Evolutionary conservation across 2,329 filamentous ascomycete species (phyloP).

Genomic region (Aspergillus spinulosporus): DNA sequence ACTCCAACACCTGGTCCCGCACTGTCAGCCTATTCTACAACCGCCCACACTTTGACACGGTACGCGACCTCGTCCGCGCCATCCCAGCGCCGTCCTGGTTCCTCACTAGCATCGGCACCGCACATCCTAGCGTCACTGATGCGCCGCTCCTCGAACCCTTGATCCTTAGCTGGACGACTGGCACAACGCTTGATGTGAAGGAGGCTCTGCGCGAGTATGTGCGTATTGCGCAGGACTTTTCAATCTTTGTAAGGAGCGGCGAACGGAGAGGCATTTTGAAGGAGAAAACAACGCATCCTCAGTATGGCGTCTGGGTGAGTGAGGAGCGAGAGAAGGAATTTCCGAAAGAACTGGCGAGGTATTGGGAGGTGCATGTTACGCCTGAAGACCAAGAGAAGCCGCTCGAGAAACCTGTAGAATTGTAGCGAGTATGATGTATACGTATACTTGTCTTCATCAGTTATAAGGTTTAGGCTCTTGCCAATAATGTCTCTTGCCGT

Average conservation of each 20-base stretch:
- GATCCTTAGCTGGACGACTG: conserved; percentile 7
- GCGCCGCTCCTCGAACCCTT: conserved; percentile 6
- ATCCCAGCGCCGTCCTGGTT: conserved; percentile 10
- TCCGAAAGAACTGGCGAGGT: conserved; percentile 1
- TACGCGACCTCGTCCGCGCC: conserved; percentile 8
- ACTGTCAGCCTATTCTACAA: conserved; percentile 9
- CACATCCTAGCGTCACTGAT: conserved; percentile 9
- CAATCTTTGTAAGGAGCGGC: background rate
- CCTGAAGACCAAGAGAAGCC: background rate
- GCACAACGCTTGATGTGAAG: background rate
- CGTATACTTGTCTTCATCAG: too few species aligned
- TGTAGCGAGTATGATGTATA: background rate
- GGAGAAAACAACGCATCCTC: conserved; percentile 5
- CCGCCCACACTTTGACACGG: conserved; percentile 10
- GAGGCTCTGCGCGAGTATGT: conserved; percentile 7
- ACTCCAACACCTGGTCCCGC: conserved; percentile 12
- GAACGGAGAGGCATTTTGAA: background rate
- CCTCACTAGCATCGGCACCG: conserved; percentile 7
- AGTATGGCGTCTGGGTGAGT: conserved; percentile 6
- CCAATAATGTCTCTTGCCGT: too few species aligned
- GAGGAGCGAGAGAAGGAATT: conserved; percentile 8
- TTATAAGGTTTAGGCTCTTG: too few species aligned
- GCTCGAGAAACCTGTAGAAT: background rate
- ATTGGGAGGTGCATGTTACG: conserved; percentile 9
- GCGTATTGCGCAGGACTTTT: conserved; percentile 2